Evolutionary conservation across 495 filamentous ascomycete genomes (phyloP).

Genomic region (Penicillium riverlandense): DNA sequence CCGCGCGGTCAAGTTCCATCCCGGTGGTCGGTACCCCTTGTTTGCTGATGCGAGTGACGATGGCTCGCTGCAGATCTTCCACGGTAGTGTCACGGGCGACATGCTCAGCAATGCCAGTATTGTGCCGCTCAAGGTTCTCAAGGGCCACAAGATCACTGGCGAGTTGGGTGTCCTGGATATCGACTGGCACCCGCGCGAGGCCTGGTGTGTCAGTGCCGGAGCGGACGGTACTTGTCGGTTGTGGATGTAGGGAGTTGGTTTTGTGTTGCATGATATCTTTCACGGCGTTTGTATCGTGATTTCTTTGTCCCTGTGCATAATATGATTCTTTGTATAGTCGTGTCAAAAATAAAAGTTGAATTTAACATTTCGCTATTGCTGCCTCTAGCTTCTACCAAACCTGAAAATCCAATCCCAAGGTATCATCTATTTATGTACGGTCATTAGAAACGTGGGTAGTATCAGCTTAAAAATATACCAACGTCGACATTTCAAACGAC

Average conservation of each 20-base stretch:
- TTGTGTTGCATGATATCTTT: slow-evolving; percentile 17
- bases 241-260: slow-evolving; percentile 49
- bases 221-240: slow-evolving; percentile 85
- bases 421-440: slow-evolving; percentile 2
- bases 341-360: slow-evolving; percentile 17
- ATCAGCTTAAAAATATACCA: neutral
- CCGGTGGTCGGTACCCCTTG: slow-evolving; percentile 67
- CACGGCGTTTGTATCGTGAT: slow-evolving; percentile 13
- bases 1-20: slow-evolving; percentile 78
- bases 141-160: slow-evolving; percentile 70
- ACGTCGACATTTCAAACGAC: slow-evolving; percentile 12
- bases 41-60: slow-evolving; percentile 94
- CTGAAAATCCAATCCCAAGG: neutral
- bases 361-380: neutral
- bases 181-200: slow-evolving; percentile 88
- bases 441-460: neutral
- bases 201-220: slow-evolving; percentile 89
- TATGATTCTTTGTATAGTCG: slow-evolving; percentile 20
- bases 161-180: slow-evolving; percentile 87
- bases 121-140: slow-evolving; percentile 89
- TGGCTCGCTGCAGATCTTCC: slow-evolving; percentile 89
- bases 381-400: too few species aligned
- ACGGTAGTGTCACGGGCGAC: slow-evolving; percentile 89
- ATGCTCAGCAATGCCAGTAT: slow-evolving; percentile 93
- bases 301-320: slow-evolving; percentile 23